Evolutionary conservation across 805 yeast species (phyloP).

Genomic region (Pichia insulana): DNA sequence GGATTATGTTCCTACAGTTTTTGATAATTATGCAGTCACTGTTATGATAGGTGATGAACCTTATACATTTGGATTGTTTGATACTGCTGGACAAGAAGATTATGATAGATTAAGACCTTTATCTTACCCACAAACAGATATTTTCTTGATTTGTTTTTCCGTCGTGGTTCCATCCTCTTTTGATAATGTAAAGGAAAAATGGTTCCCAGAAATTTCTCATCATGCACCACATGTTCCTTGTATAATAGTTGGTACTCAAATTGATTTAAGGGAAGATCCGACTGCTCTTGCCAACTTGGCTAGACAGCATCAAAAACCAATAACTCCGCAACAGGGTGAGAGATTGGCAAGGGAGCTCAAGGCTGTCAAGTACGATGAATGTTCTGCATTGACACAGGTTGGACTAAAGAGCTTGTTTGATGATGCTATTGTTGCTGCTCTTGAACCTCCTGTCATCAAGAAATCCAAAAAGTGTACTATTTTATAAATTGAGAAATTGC

Average conservation of each 20-base stretch:
- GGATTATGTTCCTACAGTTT: constrained; percentile 97
- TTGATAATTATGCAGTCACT: constrained; percentile 90
- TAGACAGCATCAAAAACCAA: constrained; percentile 84
- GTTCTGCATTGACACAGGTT: constrained; percentile 94
- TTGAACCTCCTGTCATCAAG: constrained; percentile 89
- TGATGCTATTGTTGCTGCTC: constrained; percentile 96
- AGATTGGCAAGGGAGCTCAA: constrained; percentile 87
- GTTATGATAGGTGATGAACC: constrained; percentile 98
- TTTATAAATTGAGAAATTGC: constrained; percentile 35
- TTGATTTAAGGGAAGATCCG: constrained; percentile 90
- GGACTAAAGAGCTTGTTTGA: constrained; percentile 97
- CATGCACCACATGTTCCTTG: constrained; percentile 98
- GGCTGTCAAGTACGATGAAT: constrained; percentile 95
- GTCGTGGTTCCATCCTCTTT: constrained; percentile 96
- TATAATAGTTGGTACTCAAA: constrained; percentile 93
- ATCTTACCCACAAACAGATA: constrained; percentile 95
- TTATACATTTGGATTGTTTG: constrained; percentile 92
- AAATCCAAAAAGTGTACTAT: constrained; percentile 79
- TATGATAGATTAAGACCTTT: constrained; percentile 95
- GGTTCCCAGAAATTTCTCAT: constrained; percentile 96
- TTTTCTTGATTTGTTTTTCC: constrained; percentile 89
- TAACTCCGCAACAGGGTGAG: constrained; percentile 81
- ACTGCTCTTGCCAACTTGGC: constrained; percentile 82
- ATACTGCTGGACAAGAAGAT: constrained; percentile 99
- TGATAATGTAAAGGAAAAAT: constrained; percentile 95